Evolutionary conservation across 306 rosid genomes (phyloP).

Genomic region (Cicer yamashitae): DNA sequence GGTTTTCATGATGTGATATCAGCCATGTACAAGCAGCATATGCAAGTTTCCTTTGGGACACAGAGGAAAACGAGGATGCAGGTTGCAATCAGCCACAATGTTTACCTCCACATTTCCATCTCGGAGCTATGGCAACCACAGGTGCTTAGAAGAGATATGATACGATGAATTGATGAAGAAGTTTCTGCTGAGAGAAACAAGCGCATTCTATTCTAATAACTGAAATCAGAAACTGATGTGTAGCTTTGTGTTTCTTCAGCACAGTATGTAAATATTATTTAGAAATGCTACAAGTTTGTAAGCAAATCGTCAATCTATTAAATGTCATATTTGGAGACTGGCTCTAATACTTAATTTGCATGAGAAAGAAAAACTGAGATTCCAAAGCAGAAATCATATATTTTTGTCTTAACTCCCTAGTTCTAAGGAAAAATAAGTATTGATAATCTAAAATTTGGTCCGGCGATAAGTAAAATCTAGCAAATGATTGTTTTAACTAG

Average conservation of each 20-base stretch:
- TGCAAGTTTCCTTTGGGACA: constrained; percentile 89
- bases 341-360: neutral
- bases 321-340: neutral
- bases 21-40: constrained; percentile 90
- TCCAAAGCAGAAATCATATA: neutral
- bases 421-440: neutral
- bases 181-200: constrained; percentile 14
- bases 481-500: neutral
- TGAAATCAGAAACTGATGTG: constrained; percentile 12
- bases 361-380: neutral
- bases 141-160: constrained; percentile 44
- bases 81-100: constrained; percentile 32
- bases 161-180: neutral
- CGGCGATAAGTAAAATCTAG: neutral
- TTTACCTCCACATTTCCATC: constrained; percentile 42
- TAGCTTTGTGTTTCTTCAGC: constrained; percentile 34
- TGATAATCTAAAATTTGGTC: neutral
- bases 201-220: constrained; percentile 7
- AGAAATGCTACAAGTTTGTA: constrained; percentile 26
- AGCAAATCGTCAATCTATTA: neutral
- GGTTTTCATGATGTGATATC: constrained; percentile 40
- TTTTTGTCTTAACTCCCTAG: neutral
- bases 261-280: neutral
- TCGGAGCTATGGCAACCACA: constrained; percentile 60
- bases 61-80: constrained; percentile 62